phyloP scores from a whole-genome alignment of 345 rosid genomes.

The Citrus medica region DNA sequence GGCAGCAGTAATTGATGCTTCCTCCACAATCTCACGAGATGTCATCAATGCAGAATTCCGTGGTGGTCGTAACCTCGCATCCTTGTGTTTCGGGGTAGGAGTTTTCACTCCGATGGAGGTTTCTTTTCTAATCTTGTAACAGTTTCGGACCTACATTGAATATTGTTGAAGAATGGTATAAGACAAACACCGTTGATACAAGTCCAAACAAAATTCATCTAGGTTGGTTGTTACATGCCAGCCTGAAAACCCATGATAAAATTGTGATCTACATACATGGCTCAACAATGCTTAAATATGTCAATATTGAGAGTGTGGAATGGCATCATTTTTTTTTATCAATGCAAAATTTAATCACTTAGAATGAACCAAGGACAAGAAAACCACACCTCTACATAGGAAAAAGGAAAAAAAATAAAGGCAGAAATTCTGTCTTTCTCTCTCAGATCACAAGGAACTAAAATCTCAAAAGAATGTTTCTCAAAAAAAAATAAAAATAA shows the following conservation, averaged over 20 bases:
- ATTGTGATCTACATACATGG: no score
- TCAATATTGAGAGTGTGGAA: neutral
- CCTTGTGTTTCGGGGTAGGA: slow-evolving; percentile 42
- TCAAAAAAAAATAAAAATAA: no score
- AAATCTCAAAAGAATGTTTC: neutral
- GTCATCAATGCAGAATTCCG: slow-evolving; percentile 17
- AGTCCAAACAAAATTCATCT: neutral
- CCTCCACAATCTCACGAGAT: slow-evolving; percentile 33
- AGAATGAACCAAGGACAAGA: neutral
- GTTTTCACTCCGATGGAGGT: slow-evolving; percentile 32
- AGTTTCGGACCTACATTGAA: slow-evolving; percentile 55
- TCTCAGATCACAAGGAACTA: no score
- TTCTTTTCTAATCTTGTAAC: slow-evolving; percentile 45
- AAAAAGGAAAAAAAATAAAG: neutral
- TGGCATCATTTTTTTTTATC: neutral
- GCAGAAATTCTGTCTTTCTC: neutral
- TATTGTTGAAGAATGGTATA: neutral
- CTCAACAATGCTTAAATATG: no score
- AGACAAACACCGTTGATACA: neutral
- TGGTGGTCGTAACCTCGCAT: slow-evolving; percentile 22
- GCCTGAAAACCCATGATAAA: no score
- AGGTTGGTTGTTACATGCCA: no score
- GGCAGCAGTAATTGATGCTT: slow-evolving; percentile 60
- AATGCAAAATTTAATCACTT: neutral
- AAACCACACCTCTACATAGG: neutral